Percentiles rank a stretch among this genome's conserved stretches.
Evolutionary conservation across 495 filamentous ascomycete genomes (phyloP).

Genomic region (Filosporella fistucella): DNA sequence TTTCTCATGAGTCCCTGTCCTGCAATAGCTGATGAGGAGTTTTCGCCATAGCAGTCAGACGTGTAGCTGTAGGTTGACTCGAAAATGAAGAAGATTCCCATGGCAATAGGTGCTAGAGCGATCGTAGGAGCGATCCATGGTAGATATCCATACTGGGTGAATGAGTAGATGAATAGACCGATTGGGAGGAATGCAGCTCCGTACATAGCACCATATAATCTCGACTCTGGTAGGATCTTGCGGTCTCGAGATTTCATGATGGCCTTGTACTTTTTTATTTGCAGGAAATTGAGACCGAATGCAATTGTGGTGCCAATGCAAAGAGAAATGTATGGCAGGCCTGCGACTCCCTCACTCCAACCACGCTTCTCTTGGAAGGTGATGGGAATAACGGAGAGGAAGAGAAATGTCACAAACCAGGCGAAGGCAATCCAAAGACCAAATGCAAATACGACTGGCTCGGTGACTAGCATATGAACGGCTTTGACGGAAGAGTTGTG

Average conservation of each 20-base stretch:
- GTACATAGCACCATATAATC: slow-evolving; percentile 66
- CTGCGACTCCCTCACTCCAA: slow-evolving; percentile 57
- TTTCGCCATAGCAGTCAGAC: slow-evolving; percentile 36
- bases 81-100: slow-evolving; percentile 67
- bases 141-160: slow-evolving; percentile 62
- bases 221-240: slow-evolving; percentile 64
- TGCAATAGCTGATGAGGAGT: slow-evolving; percentile 29
- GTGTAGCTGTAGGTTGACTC: slow-evolving; percentile 10
- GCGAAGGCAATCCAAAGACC: slow-evolving; percentile 62
- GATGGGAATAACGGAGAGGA: slow-evolving; percentile 85
- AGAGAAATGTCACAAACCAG: slow-evolving; percentile 80
- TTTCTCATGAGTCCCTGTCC: slow-evolving; percentile 25
- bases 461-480: slow-evolving; percentile 60
- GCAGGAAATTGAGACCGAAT: slow-evolving; percentile 65
- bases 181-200: slow-evolving; percentile 65
- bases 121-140: slow-evolving; percentile 66
- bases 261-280: slow-evolving; percentile 47
- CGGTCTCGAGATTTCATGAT: slow-evolving; percentile 43
- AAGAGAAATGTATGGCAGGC: slow-evolving; percentile 59
- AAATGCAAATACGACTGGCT: slow-evolving; percentile 78
- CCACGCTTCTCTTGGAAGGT: slow-evolving; percentile 54
- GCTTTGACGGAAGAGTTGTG: slow-evolving; percentile 28
- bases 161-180: slow-evolving; percentile 64
- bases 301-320: slow-evolving; percentile 69
- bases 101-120: slow-evolving; percentile 64